Conservation (phyloP, 179 eudicot species). For the Nepenthes alata region DNA sequence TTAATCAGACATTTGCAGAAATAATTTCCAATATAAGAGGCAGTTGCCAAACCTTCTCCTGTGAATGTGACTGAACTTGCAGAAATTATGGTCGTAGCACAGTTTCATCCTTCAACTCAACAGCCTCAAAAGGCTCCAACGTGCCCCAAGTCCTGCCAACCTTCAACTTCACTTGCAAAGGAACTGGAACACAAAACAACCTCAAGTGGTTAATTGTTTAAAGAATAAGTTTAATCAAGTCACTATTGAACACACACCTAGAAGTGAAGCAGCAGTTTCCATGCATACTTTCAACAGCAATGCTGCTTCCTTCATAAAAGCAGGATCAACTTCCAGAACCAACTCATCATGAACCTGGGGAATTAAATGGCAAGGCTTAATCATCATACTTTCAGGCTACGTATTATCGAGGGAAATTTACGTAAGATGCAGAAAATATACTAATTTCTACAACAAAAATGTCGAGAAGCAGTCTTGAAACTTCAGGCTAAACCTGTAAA, state of each 20-base stretch:
- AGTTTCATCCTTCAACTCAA: not conserved
- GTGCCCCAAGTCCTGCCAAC: slow-evolving; percentile 91
- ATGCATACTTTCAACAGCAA: slow-evolving; percentile 59
- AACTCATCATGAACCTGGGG: slow-evolving; percentile 89
- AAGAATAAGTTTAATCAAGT: not conserved
- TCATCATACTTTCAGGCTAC: not conserved
- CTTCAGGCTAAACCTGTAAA: slow-evolving; percentile 47
- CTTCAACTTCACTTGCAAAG: slow-evolving; percentile 73
- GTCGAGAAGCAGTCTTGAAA: not conserved
- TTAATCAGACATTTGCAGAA: not conserved
- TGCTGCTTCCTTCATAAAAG: slow-evolving; percentile 58
- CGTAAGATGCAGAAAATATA: no score
- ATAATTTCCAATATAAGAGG: no score
- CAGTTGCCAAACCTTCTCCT: no score
- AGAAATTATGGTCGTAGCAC: not conserved
- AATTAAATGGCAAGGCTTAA: slow-evolving; percentile 1
- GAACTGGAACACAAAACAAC: slow-evolving; percentile 40
- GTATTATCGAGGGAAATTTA: not conserved
- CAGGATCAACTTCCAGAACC: slow-evolving; percentile 81
- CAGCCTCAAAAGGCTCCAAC: slow-evolving; percentile 50
- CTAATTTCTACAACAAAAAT: not conserved
- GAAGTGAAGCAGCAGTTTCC: slow-evolving; percentile 76
- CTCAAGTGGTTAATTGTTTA: not conserved
- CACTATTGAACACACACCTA: slow-evolving; percentile 33
- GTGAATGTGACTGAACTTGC: no score